These are phyloP conservation scores for Emiliania huxleyi DNA, from an alignment of 78 protist genomes.

Conservation along the genomic window DNA sequence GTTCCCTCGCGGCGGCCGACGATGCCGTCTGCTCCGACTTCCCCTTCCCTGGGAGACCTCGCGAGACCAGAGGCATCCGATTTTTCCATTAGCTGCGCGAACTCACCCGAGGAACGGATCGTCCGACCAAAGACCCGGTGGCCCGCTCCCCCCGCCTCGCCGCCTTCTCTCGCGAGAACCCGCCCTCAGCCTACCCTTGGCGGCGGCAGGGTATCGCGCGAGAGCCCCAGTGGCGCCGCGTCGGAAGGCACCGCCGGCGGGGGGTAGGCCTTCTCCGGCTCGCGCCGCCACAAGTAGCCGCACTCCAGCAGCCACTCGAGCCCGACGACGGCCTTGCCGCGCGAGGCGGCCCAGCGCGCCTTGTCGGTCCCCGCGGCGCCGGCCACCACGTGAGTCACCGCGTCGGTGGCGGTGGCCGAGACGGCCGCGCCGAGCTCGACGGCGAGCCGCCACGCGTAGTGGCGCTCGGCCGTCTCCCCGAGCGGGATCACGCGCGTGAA, in stretches of 20 bases:
- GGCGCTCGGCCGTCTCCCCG: not conserved
- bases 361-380: not conserved
- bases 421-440: not conserved
- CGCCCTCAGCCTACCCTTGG: too few species aligned
- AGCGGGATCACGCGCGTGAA: constrained; percentile 5
- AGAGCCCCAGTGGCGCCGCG: not conserved
- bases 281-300: not conserved
- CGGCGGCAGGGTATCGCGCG: not conserved
- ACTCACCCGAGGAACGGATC: too few species aligned
- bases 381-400: not conserved
- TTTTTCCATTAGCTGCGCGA: too few species aligned
- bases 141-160: too few species aligned
- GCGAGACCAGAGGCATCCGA: too few species aligned
- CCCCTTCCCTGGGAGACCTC: too few species aligned
- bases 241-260: not conserved
- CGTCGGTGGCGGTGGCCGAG: not conserved
- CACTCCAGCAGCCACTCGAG: not conserved
- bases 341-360: not conserved
- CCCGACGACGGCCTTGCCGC: not conserved
- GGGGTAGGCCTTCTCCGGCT: not conserved
- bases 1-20: too few species aligned
- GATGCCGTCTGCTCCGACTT: too few species aligned
- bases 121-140: too few species aligned
- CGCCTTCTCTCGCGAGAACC: too few species aligned
- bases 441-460: not conserved